Base-by-base conservation (phyloP, 345 rosid species). In the Euclidium syriacum region DNA sequence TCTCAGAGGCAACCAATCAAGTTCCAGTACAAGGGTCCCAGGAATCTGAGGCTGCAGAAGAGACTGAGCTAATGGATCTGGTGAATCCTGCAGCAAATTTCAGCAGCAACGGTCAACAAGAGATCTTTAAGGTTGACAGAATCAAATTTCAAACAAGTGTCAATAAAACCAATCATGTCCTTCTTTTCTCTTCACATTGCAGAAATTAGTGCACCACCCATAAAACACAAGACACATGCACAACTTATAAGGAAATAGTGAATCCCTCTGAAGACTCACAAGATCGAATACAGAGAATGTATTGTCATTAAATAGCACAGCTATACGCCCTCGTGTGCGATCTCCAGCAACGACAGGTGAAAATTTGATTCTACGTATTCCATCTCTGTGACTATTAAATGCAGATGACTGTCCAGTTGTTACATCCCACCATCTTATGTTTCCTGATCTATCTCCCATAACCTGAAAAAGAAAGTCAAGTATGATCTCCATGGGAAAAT, bases 371-470 rank as follows among this genome's bases (percentile, higher is more conserved):
- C 99, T 81, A 57, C 96, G 78, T 43, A 92, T 84, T 74, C 97
- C 98, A 62, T 92, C 97, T 74, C 95, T 79, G 38, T 87, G 95
- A 62, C 90, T 84, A 74, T 80, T 87, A 57, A 94, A 90, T 68
- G 97, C 87, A 57, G 99, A 94, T 65, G 99, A 94, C 54, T 85
- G 89, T 40, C 99, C 99, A 70, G 85, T 87, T 61, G 83, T 90
- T 61, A 94, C 89, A 80, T 94, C 99, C 99, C 99, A 94, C 99
- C 99, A 94, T 75, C 99, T 74, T 70, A 94, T 85, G 76, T 80
- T 90, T 72, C 99, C 97, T 16, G 95, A 87, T 67, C 91, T 72
- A 65, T 78, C 82, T 74, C 82, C 82, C 82, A 78, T 78, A 64
- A 78, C 86, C 90, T 84, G 81, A 67, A 71, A 52, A 53, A 57